Percentiles rank a stretch among this genome's conserved stretches.
Conservation (phyloP, 768 basidiomycete species). For the Collybia sordida region DNA sequence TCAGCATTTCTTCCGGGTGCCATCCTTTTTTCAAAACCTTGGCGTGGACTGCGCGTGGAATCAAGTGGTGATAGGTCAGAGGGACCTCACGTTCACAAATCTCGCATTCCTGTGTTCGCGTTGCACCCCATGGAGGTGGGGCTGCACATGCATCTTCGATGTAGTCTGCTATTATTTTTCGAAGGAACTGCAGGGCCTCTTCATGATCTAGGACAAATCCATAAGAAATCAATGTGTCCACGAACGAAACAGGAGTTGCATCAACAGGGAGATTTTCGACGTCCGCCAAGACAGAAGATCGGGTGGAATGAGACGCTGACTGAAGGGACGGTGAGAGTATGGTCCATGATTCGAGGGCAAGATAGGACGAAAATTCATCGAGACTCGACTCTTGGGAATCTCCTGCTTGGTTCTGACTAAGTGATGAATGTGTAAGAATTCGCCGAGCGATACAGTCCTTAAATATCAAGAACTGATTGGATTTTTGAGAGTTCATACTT, state of each 20-base stretch:
- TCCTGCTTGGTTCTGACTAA: constrained; percentile 8
- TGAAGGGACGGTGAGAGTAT: constrained; percentile 35
- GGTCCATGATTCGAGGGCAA: constrained; percentile 50
- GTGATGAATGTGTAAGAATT: constrained; percentile 29
- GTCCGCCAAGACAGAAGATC: constrained; percentile 26
- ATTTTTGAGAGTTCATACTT: background rate
- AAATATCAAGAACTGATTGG: constrained; percentile 24
- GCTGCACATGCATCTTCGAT: constrained; percentile 45
- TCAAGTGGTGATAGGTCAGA: constrained; percentile 62
- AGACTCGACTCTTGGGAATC: constrained; percentile 27
- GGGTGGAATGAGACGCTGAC: constrained; percentile 37
- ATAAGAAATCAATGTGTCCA: constrained; percentile 53
- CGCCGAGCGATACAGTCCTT: constrained; percentile 46
- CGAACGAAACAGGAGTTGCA: constrained; percentile 38
- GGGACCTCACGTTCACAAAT: constrained; percentile 58
- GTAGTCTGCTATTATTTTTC: constrained; percentile 40
- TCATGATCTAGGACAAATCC: constrained; percentile 41
- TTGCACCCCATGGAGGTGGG: constrained; percentile 51
- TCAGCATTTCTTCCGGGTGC: constrained; percentile 52
- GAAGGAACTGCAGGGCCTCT: constrained; percentile 37
- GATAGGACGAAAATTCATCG: constrained; percentile 54
- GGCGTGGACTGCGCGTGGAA: constrained; percentile 51
- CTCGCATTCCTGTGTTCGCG: constrained; percentile 55
- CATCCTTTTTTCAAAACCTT: constrained; percentile 59
- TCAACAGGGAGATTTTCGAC: constrained; percentile 37